Conservation (phyloP, 2,329 filamentous ascomycete species). For the Rhytidhysteron rufulum region DNA sequence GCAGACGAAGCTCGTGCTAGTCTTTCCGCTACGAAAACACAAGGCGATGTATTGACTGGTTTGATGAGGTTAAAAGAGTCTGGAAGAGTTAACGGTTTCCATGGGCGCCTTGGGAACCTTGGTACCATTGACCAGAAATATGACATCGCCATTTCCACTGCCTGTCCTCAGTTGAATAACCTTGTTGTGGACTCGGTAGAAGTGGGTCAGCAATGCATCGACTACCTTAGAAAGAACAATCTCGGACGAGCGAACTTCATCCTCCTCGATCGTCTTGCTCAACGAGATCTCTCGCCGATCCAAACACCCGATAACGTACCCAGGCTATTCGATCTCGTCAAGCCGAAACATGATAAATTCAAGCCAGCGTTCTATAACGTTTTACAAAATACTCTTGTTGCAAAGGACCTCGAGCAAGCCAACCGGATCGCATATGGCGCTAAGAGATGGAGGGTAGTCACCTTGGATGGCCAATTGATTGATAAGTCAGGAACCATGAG, state of each 20-base stretch:
- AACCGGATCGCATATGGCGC: conserved; percentile 96
- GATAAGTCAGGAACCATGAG: conserved; percentile 99
- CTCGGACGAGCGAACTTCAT: conserved; percentile 97
- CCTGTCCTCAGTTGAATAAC: conserved; percentile 86
- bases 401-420: conserved; percentile 87
- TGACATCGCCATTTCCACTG: conserved; percentile 97
- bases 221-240: conserved; percentile 95
- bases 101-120: conserved; percentile 89
- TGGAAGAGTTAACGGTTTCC: conserved; percentile 93
- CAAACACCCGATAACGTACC: conserved; percentile 90
- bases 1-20: conserved; percentile 93
- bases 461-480: conserved; percentile 89
- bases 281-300: conserved; percentile 73
- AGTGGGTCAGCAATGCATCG: conserved; percentile 95
- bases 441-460: conserved; percentile 92
- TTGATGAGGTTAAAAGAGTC: conserved; percentile 95
- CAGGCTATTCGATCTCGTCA: conserved; percentile 87
- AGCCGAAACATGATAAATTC: conserved; percentile 82
- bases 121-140: conserved; percentile 92
- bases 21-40: conserved; percentile 83
- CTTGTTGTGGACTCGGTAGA: conserved; percentile 97
- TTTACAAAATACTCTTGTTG: conserved; percentile 91
- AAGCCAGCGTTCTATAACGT: conserved; percentile 91
- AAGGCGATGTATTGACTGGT: conserved; percentile 86
- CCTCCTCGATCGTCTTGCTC: conserved; percentile 80